Conservation (phyloP, 2,329 filamentous ascomycete genomes). For the Lecanicillium sp. region DNA sequence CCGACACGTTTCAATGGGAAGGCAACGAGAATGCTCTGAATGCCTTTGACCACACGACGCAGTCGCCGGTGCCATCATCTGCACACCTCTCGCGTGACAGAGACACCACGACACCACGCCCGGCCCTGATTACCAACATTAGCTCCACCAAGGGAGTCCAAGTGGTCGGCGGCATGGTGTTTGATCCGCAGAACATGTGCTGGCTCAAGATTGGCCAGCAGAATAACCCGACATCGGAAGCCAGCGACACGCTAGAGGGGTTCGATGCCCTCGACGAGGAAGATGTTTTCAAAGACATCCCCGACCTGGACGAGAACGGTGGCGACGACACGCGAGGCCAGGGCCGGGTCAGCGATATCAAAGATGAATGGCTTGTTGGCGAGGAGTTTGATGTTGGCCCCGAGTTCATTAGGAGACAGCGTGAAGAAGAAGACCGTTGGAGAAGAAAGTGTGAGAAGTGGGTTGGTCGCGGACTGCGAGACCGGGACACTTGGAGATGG, state of each 20-base stretch:
- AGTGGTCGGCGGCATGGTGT: conserved; percentile 96
- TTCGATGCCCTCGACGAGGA: conserved; percentile 75
- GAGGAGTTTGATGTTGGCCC: conserved; percentile 98
- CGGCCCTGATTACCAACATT: conserved; percentile 88
- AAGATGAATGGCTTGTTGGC: conserved; percentile 78
- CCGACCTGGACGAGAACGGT: conserved; percentile 71
- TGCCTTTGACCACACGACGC: conserved; percentile 65
- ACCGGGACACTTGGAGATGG: conserved; percentile 69
- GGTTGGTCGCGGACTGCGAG: conserved; percentile 56
- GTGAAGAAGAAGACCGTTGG: conserved; percentile 90
- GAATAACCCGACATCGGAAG: conserved; percentile 40
- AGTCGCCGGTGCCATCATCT: conserved; percentile 35
- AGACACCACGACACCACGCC: conserved; percentile 53
- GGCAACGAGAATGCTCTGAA: conserved; percentile 84
- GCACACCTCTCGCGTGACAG: conserved; percentile 47
- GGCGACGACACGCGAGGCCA: conserved; percentile 43
- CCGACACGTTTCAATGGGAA: conserved; percentile 82
- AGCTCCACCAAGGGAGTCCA: conserved; percentile 79
- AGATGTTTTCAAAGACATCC: conserved; percentile 91
- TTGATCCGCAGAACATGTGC: conserved; percentile 94
- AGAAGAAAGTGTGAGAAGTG: conserved; percentile 80
- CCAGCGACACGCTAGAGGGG: conserved; percentile 53
- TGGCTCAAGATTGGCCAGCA: conserved; percentile 74
- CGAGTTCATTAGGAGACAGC: conserved; percentile 82
- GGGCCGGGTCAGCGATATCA: conserved; percentile 53